Evolutionary conservation across 2,329 filamentous ascomycete species (phyloP).

Genomic region (Calcarisporium arbuscula): DNA sequence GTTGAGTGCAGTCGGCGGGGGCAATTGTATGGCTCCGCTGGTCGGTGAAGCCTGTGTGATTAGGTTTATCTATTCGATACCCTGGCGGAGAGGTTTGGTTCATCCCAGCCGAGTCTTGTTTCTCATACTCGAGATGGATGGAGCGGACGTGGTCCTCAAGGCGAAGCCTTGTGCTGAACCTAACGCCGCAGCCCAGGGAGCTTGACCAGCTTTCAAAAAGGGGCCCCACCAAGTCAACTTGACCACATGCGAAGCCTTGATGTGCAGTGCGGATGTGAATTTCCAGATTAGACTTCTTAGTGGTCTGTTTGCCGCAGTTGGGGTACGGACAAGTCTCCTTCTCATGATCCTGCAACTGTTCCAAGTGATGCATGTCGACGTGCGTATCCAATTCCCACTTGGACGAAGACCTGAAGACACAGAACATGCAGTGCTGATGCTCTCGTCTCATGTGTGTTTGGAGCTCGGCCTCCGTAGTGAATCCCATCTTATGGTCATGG

Average conservation of each 20-base stretch:
- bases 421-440: slow-evolving; percentile 72
- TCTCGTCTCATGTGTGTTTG: slow-evolving; percentile 65
- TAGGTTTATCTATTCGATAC: slow-evolving; percentile 33
- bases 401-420: slow-evolving; percentile 61
- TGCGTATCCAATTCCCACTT: slow-evolving; percentile 67
- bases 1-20: slow-evolving; percentile 39
- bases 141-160: slow-evolving; percentile 80
- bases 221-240: slow-evolving; percentile 50
- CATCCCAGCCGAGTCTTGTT: slow-evolving; percentile 27
- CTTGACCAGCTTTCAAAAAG: slow-evolving; percentile 59
- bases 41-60: slow-evolving; percentile 33
- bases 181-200: slow-evolving; percentile 63
- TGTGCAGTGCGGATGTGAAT: slow-evolving; percentile 73
- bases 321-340: slow-evolving; percentile 58
- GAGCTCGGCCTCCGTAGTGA: slow-evolving; percentile 64
- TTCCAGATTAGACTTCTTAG: slow-evolving; percentile 76
- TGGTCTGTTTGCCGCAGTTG: slow-evolving; percentile 73
- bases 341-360: slow-evolving; percentile 56
- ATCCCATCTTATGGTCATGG: slow-evolving; percentile 44
- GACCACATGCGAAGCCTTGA: slow-evolving; percentile 72
- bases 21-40: slow-evolving; percentile 34
- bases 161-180: slow-evolving; percentile 69
- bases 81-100: slow-evolving; percentile 8
- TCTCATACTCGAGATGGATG: slow-evolving; percentile 61
- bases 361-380: slow-evolving; percentile 68